Conservation (phyloP, 1,139 yeast genomes). For the Taphrina pruni region DNA sequence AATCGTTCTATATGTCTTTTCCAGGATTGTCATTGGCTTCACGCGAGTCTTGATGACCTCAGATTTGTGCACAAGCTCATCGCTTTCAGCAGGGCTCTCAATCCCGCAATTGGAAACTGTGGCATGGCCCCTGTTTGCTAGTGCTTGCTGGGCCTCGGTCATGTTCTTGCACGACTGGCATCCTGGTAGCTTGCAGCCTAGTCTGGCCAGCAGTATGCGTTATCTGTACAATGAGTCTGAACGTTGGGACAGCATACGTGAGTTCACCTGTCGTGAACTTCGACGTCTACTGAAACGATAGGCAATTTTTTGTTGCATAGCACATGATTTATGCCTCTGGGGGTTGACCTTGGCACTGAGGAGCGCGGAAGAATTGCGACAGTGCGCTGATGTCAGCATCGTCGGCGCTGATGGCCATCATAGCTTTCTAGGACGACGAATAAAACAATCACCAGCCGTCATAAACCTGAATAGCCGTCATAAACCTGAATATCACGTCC, state of each 20-base stretch:
- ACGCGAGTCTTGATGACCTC: slow-evolving; percentile 56
- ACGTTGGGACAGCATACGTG: slow-evolving; percentile 51
- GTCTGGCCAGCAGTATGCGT: slow-evolving; percentile 69
- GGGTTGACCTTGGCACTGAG: too few species aligned
- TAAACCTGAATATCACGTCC: too few species aligned
- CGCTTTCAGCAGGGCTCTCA: slow-evolving; percentile 4
- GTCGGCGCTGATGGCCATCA: too few species aligned
- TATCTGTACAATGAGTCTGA: slow-evolving; percentile 66
- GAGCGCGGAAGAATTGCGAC: too few species aligned
- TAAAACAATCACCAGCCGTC: too few species aligned
- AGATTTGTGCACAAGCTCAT: slow-evolving; percentile 30
- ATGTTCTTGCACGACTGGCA: slow-evolving; percentile 73
- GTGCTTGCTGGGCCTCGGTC: slow-evolving; percentile 75
- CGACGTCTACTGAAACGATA: neutral
- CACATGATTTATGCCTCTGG: slow-evolving; percentile 17
- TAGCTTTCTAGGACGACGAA: too few species aligned
- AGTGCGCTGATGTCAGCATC: too few species aligned
- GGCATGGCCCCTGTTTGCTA: slow-evolving; percentile 68
- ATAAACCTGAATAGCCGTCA: too few species aligned
- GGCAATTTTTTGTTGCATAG: slow-evolving; percentile 45
- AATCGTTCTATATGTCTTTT: slow-evolving; percentile 66
- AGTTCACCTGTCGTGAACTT: neutral
- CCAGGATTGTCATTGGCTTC: slow-evolving; percentile 62
- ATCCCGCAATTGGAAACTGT: slow-evolving; percentile 23
- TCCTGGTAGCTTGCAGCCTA: slow-evolving; percentile 67